These are phyloP conservation scores for Candida sp. DNA, from an alignment of 1,139 yeast genomes.

Conservation along the genomic window DNA sequence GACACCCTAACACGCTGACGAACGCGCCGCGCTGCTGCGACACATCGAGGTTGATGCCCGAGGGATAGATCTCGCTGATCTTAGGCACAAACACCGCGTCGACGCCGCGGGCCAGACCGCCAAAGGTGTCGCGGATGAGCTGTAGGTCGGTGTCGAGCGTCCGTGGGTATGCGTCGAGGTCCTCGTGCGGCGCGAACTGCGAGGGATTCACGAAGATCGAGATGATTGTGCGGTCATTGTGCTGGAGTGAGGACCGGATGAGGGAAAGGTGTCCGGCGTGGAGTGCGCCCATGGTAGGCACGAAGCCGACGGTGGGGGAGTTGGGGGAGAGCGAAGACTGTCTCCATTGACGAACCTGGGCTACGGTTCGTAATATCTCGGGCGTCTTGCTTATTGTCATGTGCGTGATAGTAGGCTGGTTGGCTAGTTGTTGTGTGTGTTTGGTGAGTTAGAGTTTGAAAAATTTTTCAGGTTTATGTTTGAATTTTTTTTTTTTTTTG, in stretches of 20 bases:
- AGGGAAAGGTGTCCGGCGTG: slow-evolving; percentile 72
- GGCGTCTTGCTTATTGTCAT: slow-evolving; percentile 18
- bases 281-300: slow-evolving; percentile 89
- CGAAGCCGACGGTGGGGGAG: slow-evolving; percentile 64
- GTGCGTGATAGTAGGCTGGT: background rate
- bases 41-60: slow-evolving; percentile 78
- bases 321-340: slow-evolving; percentile 38
- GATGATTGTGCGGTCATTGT: slow-evolving; percentile 75
- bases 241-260: slow-evolving; percentile 49
- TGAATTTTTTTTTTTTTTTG: background rate
- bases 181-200: slow-evolving; percentile 95
- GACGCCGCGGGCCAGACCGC: slow-evolving; percentile 30
- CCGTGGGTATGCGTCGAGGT: slow-evolving; percentile 85
- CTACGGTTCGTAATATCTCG: slow-evolving; percentile 53
- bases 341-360: slow-evolving; percentile 66
- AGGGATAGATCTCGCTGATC: slow-evolving; percentile 87
- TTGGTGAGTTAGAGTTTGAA: background rate
- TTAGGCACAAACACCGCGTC: slow-evolving; percentile 83
- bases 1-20: slow-evolving; percentile 80
- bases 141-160: slow-evolving; percentile 71
- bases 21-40: slow-evolving; percentile 78
- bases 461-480: background rate
- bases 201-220: slow-evolving; percentile 97
- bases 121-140: slow-evolving; percentile 38
- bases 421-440: background rate